Conservation (phyloP, 2,329 filamentous ascomycete species). For the Stachybotrys chartarum region DNA sequence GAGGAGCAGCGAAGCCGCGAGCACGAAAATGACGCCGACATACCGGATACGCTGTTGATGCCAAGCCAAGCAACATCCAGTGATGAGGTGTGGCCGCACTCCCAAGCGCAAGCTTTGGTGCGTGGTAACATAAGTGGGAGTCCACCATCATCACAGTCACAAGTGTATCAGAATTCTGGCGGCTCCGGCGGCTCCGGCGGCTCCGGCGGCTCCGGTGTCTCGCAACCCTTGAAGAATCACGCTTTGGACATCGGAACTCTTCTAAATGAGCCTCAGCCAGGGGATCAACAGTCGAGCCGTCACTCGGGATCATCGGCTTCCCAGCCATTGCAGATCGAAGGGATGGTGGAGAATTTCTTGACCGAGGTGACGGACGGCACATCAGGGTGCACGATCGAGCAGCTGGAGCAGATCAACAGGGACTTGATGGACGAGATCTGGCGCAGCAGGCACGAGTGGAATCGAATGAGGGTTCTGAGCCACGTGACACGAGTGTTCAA, state of each 20-base stretch:
- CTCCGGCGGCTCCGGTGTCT: conserved; percentile 17
- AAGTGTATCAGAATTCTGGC: conserved; percentile 16
- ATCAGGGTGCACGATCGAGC: conserved; percentile 79
- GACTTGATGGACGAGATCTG: conserved; percentile 88
- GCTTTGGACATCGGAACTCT: conserved; percentile 24
- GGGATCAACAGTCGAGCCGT: conserved; percentile 22
- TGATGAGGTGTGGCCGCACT: conserved; percentile 50
- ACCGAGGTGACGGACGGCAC: conserved; percentile 58
- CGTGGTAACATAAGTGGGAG: conserved; percentile 29
- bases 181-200: conserved; percentile 15
- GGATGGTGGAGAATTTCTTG: conserved; percentile 51
- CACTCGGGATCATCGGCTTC: conserved; percentile 31
- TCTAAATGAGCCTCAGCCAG: conserved; percentile 31
- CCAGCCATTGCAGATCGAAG: conserved; percentile 37
- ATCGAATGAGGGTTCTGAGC: conserved; percentile 65
- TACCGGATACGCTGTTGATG: conserved; percentile 48
- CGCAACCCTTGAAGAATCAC: conserved; percentile 15
- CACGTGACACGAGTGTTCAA: conserved; percentile 67
- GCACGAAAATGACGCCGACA: conserved; percentile 27
- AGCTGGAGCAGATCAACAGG: conserved; percentile 88
- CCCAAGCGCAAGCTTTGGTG: conserved; percentile 46
- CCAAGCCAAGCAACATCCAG: conserved; percentile 41
- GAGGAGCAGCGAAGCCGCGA: conserved; percentile 31
- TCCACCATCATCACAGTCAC: conserved; percentile 31
- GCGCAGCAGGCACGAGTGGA: conserved; percentile 72